phyloP scores from a whole-genome alignment of 2,329 filamentous ascomycete genomes.

The Penicillium brevicompactum region DNA sequence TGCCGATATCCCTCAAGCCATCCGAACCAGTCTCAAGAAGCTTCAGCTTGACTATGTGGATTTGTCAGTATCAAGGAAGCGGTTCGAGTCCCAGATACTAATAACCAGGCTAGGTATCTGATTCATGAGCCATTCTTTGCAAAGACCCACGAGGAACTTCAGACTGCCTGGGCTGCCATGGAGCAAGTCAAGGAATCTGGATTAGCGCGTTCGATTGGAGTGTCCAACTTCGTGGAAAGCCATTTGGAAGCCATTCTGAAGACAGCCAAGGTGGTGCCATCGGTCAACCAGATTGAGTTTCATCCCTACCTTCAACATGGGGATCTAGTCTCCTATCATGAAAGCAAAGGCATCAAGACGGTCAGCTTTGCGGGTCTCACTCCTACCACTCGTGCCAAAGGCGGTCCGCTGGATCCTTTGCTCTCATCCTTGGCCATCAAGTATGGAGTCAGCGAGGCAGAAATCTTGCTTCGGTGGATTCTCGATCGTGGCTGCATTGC shows the following conservation, averaged over 20 bases:
- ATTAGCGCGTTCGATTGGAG: conserved; percentile 63
- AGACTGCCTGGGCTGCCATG: conserved; percentile 62
- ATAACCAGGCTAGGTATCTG: conserved; percentile 51
- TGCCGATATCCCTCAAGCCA: conserved; percentile 56
- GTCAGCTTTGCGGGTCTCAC: conserved; percentile 48
- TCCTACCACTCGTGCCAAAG: conserved; percentile 56
- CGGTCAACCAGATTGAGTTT: conserved; percentile 39
- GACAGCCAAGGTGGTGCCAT: conserved; percentile 45
- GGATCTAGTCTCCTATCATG: conserved; percentile 43
- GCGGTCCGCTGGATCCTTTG: conserved; percentile 58
- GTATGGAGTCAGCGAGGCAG: conserved; percentile 60
- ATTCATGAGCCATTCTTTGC: conserved; percentile 65
- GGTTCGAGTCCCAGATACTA: not conserved
- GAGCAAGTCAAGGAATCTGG: conserved; percentile 60
- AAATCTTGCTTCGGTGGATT: conserved; percentile 62
- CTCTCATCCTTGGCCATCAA: conserved; percentile 58
- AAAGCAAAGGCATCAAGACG: conserved; percentile 44
- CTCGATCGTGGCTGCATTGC: conserved; percentile 62
- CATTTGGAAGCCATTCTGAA: conserved; percentile 57
- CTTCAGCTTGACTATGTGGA: conserved; percentile 64
- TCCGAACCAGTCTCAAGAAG: conserved; percentile 61
- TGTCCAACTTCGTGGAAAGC: conserved; percentile 60
- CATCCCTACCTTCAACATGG: conserved; percentile 53
- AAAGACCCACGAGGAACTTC: conserved; percentile 56
- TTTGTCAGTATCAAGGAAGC: conserved; percentile 47